phyloP scores from a whole-genome alignment of 1,284 basidiomycete species.

The Ganoderma leucocontextum region DNA sequence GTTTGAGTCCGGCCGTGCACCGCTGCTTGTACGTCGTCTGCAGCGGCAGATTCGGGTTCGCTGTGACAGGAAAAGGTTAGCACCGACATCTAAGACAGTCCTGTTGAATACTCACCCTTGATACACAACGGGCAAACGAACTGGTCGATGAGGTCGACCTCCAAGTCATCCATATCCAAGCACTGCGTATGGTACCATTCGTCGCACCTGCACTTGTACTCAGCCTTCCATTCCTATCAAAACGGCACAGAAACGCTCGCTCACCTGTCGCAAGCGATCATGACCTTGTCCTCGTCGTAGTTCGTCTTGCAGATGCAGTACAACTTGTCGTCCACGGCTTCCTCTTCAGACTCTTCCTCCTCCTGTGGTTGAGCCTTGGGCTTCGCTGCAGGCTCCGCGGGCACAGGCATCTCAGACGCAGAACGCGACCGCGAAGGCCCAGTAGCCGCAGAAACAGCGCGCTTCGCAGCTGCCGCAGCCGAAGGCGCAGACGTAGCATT shows the following conservation, averaged over 20 bases:
- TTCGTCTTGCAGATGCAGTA: conserved; percentile 86
- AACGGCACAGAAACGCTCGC: conserved; percentile 26
- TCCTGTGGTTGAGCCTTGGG: conserved; percentile 46
- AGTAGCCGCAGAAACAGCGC: conserved; percentile 38
- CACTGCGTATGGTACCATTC: conserved; percentile 91
- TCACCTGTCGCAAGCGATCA: conserved; percentile 92
- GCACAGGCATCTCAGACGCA: conserved; percentile 66
- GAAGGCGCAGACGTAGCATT: conserved; percentile 23
- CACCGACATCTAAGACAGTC: not conserved
- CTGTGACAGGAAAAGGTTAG: conserved; percentile 46
- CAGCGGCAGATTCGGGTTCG: conserved; percentile 63
- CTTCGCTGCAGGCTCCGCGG: conserved; percentile 47
- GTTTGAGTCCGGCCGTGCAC: conserved; percentile 71
- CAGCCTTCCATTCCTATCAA: conserved; percentile 8
- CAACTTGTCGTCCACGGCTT: conserved; percentile 75
- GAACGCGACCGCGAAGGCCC: conserved; percentile 68
- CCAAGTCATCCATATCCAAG: conserved; percentile 77
- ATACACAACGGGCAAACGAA: conserved; percentile 85
- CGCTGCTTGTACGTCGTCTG: conserved; percentile 82
- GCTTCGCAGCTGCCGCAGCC: conserved; percentile 37
- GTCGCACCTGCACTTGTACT: conserved; percentile 67
- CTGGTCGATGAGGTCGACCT: conserved; percentile 85
- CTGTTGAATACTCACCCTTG: conserved; percentile 59
- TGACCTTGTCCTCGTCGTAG: conserved; percentile 83
- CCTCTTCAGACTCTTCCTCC: conserved; percentile 62